Evolutionary conservation across 441 rosid genomes (phyloP).

Genomic region (Euphorbia celastroides): DNA sequence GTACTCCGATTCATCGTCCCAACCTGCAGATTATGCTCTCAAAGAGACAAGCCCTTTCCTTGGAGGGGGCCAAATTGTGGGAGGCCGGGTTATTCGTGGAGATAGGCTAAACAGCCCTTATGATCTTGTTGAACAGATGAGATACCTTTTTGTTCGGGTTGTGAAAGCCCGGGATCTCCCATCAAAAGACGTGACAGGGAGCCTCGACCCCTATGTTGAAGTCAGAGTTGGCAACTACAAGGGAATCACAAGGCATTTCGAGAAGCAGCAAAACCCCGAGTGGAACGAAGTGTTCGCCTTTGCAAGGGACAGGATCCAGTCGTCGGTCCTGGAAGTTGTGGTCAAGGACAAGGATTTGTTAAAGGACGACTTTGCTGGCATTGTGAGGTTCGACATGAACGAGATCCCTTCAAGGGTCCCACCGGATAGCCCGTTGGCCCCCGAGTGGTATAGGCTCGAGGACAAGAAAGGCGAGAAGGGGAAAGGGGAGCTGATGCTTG

Average conservation of each 20-base stretch:
- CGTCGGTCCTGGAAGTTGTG: constrained; percentile 59
- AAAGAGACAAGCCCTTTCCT: constrained; percentile 86
- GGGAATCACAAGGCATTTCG: constrained; percentile 62
- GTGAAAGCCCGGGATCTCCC: constrained; percentile 89
- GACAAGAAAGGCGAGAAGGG: constrained; percentile 52
- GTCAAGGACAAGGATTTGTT: constrained; percentile 75
- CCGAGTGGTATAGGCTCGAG: constrained; percentile 83
- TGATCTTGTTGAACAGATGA: constrained; percentile 95
- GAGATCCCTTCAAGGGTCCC: constrained; percentile 76
- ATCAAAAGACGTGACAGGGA: constrained; percentile 62
- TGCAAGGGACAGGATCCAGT: constrained; percentile 59
- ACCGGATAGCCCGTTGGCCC: constrained; percentile 87
- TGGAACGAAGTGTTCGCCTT: constrained; percentile 96
- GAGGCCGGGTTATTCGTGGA: constrained; percentile 78
- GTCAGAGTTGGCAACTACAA: constrained; percentile 86
- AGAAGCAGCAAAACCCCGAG: constrained; percentile 67
- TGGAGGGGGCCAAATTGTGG: constrained; percentile 71
- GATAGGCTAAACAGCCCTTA: constrained; percentile 45
- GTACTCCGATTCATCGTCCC: constrained; percentile 42
- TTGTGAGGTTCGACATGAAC: constrained; percentile 53
- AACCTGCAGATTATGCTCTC: constrained; percentile 58
- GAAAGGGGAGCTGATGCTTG: constrained; percentile 79
- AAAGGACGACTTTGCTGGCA: constrained; percentile 75
- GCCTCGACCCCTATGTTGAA: constrained; percentile 81
- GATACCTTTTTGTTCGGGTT: constrained; percentile 65